These are phyloP conservation scores for Pseudonitzschia multistriata DNA, from an alignment of 108 stramenopile species.

Conservation along the genomic window DNA sequence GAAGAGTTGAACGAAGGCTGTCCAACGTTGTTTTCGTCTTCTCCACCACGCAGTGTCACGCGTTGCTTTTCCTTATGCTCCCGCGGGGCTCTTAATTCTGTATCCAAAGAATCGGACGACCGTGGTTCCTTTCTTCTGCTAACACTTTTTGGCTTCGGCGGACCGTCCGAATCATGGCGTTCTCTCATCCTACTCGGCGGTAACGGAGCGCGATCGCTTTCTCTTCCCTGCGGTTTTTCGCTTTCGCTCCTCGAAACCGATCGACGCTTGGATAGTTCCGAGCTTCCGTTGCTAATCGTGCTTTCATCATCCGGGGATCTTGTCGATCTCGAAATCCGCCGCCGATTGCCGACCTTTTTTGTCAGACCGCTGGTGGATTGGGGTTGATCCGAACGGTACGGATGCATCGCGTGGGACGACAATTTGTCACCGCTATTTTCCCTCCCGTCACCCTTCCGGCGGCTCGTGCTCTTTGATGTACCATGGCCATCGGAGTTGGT, in stretches of 20 bases:
- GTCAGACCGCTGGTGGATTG: neutral
- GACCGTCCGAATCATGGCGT: neutral
- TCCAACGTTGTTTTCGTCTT: neutral
- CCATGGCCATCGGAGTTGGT: neutral
- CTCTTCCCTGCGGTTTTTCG: neutral
- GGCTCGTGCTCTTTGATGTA: neutral
- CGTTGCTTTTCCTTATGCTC: neutral
- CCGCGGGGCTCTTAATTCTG: neutral
- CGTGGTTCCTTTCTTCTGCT: neutral
- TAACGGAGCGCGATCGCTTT: neutral
- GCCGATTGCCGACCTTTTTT: neutral
- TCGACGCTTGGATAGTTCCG: too few species aligned
- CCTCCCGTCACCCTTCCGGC: neutral
- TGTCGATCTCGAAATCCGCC: neutral
- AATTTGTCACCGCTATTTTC: neutral
- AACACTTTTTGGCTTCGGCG: neutral
- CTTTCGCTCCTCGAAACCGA: too few species aligned
- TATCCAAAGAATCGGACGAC: neutral
- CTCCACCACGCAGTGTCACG: neutral
- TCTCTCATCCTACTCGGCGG: neutral
- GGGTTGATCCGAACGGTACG: neutral
- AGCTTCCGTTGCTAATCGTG: neutral
- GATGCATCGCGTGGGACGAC: neutral
- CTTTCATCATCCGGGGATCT: neutral
- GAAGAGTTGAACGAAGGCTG: neutral